Evolutionary conservation across 2,329 filamentous ascomycete genomes (phyloP).

Genomic region (Chalaropsis thielavioides): DNA sequence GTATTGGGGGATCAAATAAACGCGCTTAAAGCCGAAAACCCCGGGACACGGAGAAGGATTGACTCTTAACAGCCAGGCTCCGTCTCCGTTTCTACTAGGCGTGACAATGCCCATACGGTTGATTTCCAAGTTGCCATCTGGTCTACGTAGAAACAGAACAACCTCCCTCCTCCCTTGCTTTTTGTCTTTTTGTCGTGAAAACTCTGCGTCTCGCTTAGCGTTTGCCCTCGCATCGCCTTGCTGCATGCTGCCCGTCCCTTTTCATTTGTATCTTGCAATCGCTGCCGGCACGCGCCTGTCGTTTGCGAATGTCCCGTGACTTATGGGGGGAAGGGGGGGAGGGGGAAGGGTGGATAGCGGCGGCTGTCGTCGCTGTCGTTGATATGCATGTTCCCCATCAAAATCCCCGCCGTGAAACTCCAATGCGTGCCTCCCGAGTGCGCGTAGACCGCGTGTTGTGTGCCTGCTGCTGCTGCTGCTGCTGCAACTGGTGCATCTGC

Average conservation of each 20-base stretch:
- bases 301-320: background rate
- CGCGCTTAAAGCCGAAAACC: background rate
- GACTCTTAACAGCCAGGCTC: background rate
- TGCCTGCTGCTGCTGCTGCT: constrained; percentile 21
- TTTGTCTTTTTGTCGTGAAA: no score
- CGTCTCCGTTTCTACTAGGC: background rate
- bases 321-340: background rate
- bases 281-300: background rate
- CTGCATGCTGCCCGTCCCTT: background rate
- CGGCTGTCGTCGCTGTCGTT: background rate
- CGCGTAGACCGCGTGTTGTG: constrained; percentile 7
- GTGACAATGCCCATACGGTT: background rate
- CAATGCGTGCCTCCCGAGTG: constrained; percentile 13
- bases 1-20: background rate
- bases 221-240: background rate
- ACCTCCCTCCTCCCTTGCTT: no score
- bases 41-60: background rate
- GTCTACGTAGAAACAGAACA: no score
- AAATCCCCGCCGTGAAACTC: constrained; percentile 1
- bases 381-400: background rate
- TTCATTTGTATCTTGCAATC: background rate
- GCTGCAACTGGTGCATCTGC: constrained; percentile 17
- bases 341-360: background rate
- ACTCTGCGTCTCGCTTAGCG: background rate
- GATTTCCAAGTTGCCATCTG: no score